Evolutionary conservation across 2,329 filamentous ascomycete genomes (phyloP).

Genomic region (Fusarium sulawesiense): DNA sequence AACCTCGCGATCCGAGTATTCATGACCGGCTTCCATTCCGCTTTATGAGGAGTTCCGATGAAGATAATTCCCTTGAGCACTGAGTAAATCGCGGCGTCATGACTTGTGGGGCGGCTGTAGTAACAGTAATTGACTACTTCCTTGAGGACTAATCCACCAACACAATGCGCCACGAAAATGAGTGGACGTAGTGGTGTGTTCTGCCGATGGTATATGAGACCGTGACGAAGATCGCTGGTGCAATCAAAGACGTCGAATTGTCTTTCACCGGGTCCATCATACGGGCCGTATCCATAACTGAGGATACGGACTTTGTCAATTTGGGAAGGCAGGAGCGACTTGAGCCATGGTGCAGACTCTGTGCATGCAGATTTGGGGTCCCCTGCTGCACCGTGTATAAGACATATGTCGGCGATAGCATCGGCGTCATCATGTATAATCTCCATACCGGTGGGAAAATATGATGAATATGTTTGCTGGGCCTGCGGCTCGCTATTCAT

Average conservation of each 20-base stretch:
- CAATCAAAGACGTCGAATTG: background rate
- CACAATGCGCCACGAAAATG: background rate
- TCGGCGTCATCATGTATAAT: background rate
- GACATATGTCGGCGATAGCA: background rate
- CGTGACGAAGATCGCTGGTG: rapidly evolving
- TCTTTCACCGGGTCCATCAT: background rate
- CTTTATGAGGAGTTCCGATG: background rate
- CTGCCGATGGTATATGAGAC: background rate
- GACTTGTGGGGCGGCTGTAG: background rate
- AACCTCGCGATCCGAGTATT: background rate
- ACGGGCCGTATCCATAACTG: background rate
- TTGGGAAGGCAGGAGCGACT: background rate
- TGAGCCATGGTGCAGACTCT: background rate
- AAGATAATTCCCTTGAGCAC: background rate
- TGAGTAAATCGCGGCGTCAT: background rate
- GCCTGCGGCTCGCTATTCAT: rapidly evolving
- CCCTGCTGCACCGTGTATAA: background rate
- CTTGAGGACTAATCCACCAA: background rate
- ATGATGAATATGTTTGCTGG: background rate
- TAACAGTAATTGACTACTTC: background rate
- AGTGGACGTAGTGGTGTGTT: rapidly evolving
- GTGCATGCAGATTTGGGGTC: background rate
- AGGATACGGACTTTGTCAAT: background rate
- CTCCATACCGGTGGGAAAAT: background rate
- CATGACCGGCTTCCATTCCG: background rate